These are phyloP conservation scores for Alternaria sp. DNA, from an alignment of 2,329 filamentous ascomycete species.

Conservation along the genomic window DNA sequence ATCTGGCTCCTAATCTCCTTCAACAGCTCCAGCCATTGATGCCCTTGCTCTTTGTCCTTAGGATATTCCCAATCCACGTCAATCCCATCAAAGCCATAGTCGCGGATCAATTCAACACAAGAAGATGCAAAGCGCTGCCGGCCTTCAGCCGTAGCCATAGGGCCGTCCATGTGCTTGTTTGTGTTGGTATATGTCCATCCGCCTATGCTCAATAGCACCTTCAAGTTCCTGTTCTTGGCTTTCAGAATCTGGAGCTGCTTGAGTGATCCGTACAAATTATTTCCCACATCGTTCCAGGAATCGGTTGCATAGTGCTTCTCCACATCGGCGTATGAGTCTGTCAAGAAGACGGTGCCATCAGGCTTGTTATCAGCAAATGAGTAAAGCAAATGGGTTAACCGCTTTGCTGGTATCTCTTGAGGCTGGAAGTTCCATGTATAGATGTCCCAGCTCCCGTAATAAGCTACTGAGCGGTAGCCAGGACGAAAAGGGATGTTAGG, in stretches of 20 bases:
- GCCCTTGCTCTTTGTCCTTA: conserved; percentile 51
- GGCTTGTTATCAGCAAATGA: conserved; percentile 89
- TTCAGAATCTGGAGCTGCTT: conserved; percentile 82
- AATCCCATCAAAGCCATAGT: conserved; percentile 73
- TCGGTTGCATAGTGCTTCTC: conserved; percentile 70
- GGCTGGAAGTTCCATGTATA: conserved; percentile 88
- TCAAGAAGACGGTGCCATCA: conserved; percentile 70
- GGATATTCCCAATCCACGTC: conserved; percentile 62
- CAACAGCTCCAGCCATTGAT: conserved; percentile 53
- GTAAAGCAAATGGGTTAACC: conserved; percentile 89
- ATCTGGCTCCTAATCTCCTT: conserved; percentile 50
- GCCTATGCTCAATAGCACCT: conserved; percentile 83
- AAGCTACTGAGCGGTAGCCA: conserved; percentile 60
- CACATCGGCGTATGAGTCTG: conserved; percentile 43
- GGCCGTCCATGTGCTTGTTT: conserved; percentile 73
- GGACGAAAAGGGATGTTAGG: conserved; percentile 8
- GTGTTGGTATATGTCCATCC: conserved; percentile 76
- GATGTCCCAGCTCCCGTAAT: conserved; percentile 84
- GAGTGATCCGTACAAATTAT: conserved; percentile 78
- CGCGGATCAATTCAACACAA: conserved; percentile 78
- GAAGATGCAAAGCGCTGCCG: conserved; percentile 73
- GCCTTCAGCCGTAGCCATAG: conserved; percentile 69
- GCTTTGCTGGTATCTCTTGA: conserved; percentile 80
- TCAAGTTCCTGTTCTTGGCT: conserved; percentile 77
- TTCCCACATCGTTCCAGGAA: conserved; percentile 71